Percentiles rank a stretch among this genome's conserved stretches.
These are phyloP conservation scores for Candida sp. DNA, from an alignment of 1,139 yeast genomes.

Conservation along the genomic window DNA sequence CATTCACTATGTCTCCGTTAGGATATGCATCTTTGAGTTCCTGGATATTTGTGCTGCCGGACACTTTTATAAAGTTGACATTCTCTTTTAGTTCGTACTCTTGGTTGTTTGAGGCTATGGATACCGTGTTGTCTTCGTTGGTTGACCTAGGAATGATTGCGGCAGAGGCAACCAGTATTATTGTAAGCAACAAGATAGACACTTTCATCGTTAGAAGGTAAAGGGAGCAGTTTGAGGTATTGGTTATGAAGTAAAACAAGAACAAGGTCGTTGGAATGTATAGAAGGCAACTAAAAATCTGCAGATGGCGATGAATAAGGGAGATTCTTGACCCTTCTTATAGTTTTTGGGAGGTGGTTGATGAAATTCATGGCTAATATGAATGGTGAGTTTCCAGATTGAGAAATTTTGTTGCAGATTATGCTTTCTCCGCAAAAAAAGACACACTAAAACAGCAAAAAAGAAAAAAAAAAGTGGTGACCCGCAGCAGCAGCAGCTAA, in stretches of 20 bases:
- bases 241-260: background rate
- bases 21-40: constrained; percentile 6
- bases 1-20: constrained; percentile 11
- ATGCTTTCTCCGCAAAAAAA: background rate
- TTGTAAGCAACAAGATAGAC: background rate
- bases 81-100: constrained; percentile 1
- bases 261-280: too few species aligned
- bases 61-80: background rate
- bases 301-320: background rate
- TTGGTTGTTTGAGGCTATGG: background rate
- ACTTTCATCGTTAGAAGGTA: background rate
- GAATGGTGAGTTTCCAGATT: background rate
- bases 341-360: background rate
- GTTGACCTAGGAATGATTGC: background rate
- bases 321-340: background rate
- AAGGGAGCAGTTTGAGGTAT: background rate
- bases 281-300: too few species aligned
- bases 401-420: background rate
- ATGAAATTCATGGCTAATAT: too few species aligned
- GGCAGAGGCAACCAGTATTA: background rate
- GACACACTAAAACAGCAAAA: background rate
- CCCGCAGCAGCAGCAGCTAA: too few species aligned
- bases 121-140: background rate
- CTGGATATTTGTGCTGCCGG: background rate
- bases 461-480: background rate